A percentile compares a stretch with the other conserved stretches of the same genome.
Evolutionary conservation across 2,329 filamentous ascomycete genomes (phyloP).

Genomic region (Davidsoniella australis): DNA sequence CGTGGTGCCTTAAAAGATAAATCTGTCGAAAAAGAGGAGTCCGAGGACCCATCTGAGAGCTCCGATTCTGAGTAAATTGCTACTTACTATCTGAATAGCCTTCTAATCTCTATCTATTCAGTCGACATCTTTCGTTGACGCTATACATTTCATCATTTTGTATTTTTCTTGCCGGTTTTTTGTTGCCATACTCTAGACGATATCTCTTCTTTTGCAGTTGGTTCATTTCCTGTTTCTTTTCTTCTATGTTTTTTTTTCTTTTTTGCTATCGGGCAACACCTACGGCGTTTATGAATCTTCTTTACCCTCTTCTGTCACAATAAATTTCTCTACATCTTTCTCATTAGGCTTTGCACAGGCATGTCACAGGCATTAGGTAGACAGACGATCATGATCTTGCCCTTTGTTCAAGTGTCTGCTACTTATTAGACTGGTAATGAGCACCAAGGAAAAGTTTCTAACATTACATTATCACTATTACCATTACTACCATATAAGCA

Average conservation of each 20-base stretch:
- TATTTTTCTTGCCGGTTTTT: not conserved
- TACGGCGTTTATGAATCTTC: slow-evolving; percentile 10
- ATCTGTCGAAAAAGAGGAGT: slow-evolving; percentile 18
- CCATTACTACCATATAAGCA: slow-evolving; percentile 7
- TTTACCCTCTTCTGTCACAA: slow-evolving; percentile 1
- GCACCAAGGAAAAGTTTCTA: not conserved
- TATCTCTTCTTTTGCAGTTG: not conserved
- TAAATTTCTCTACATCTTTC: not conserved
- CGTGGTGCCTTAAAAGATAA: slow-evolving; percentile 14
- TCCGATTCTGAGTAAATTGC: slow-evolving; percentile 19
- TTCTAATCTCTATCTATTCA: not conserved
- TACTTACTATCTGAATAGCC: not conserved
- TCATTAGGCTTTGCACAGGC: not conserved
- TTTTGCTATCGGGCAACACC: slow-evolving; percentile 7
- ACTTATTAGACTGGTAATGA: not conserved
- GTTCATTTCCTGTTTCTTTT: not conserved
- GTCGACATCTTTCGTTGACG: too few relatives aligned
- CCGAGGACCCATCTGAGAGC: slow-evolving; percentile 12
- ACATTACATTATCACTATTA: slow-evolving; percentile 1
- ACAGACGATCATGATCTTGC: not conserved
- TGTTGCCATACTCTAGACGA: not conserved
- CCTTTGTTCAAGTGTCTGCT: not conserved
- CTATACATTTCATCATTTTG: not conserved
- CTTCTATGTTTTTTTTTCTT: not conserved
- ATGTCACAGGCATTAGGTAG: not conserved